Base-by-base conservation (phyloP, 352 stramenopile species). In the Globisporangium takayamanum region DNA sequence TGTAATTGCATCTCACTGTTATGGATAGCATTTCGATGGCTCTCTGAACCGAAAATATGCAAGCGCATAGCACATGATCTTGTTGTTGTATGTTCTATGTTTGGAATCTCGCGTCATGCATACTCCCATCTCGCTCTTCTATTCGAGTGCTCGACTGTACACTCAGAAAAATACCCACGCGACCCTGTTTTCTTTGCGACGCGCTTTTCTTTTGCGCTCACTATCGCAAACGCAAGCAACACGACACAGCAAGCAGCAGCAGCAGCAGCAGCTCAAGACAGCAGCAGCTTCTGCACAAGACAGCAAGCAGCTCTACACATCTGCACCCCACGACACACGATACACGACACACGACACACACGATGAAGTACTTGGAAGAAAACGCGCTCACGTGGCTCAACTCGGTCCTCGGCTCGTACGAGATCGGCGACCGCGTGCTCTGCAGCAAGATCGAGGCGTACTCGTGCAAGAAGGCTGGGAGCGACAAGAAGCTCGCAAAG, bases 321-420 rank as follows among this genome's bases (percentile, higher is more conserved):
- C 30, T 36, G 30, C 30, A 36, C 30, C 5, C 30, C 5, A 36
- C 30, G 8, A 16, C 22, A 60, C 16, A 51, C 37, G 5, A 20
- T 1, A 47, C 28, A 47, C 1, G n/a, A 33, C 46, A 60, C 16
- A 51, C 37, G 5, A 20, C 28, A 47, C 28, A 47, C 1, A 57
- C 8, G 14, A 97, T 98, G 89, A 98, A 98, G 78, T 97, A 95
- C 74, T 75, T 98, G 16, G 89, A 97, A 63, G 89, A 97, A 62
- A 87, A 87, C 55, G 75, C 88, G 53, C 76, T 98, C 41, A 87
- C 84, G 42, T 94, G 87, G 80, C 75, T 96, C 53, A 96, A 95
- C 70, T 89, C 88, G 14, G 88, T 96, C 48, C 66, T 98, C 46
- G 80, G 77, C 58, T 82, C 72, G 45, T 93, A 94, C 62, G 79